Percentiles rank a stretch among this genome's conserved stretches.
phyloP scores from a whole-genome alignment of 2,329 filamentous ascomycete species.

The Cercospora sojina region DNA sequence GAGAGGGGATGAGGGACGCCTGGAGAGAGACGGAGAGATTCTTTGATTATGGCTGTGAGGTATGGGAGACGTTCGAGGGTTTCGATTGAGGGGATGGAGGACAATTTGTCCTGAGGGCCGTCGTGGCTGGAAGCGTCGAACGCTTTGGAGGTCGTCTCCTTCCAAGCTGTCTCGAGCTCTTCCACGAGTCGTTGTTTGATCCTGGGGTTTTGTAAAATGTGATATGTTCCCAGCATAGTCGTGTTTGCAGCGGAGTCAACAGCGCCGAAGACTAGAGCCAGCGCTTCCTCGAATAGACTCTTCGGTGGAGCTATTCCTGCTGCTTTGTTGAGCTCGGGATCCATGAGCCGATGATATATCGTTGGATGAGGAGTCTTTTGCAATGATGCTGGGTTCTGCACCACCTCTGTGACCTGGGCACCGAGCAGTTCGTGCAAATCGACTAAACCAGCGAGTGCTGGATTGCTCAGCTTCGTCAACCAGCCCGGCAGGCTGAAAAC shows the following conservation, averaged over 20 bases:
- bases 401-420: slow-evolving; percentile 37
- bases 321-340: slow-evolving; percentile 37
- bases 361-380: slow-evolving; percentile 40
- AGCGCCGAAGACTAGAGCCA: slow-evolving; percentile 50
- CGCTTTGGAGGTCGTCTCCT: not conserved
- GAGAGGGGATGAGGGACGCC: slow-evolving; percentile 47
- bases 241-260: slow-evolving; percentile 48
- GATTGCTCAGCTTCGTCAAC: slow-evolving; percentile 40
- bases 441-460: slow-evolving; percentile 41
- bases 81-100: slow-evolving; percentile 13
- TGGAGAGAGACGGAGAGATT: slow-evolving; percentile 49
- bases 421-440: slow-evolving; percentile 41
- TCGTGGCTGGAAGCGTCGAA: slow-evolving; percentile 12
- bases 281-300: slow-evolving; percentile 47
- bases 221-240: slow-evolving; percentile 44
- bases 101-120: not conserved
- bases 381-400: slow-evolving; percentile 35
- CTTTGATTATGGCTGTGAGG: slow-evolving; percentile 52
- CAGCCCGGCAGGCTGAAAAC: slow-evolving; percentile 42
- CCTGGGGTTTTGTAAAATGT: slow-evolving; percentile 41
- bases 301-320: slow-evolving; percentile 36
- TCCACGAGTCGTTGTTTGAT: slow-evolving; percentile 39
- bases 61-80: slow-evolving; percentile 41
- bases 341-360: slow-evolving; percentile 41
- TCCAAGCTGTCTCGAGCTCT: slow-evolving; percentile 38